Conservation (phyloP, 495 filamentous ascomycete species). For the Tuber microsphaerosporum region DNA sequence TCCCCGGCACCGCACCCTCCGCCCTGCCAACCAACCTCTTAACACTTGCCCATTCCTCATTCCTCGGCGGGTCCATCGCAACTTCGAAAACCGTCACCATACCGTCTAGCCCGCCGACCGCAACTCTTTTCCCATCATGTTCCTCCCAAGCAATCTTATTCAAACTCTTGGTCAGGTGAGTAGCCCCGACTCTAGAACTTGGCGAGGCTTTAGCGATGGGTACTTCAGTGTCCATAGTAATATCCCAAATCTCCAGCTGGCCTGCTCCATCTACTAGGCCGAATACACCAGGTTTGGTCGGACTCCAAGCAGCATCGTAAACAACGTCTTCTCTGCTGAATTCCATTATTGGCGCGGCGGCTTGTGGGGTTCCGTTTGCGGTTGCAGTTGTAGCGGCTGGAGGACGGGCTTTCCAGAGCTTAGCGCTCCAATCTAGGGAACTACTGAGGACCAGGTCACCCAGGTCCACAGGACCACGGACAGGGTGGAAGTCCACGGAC, state of each 20-base stretch:
- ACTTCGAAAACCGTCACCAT: conserved; percentile 90
- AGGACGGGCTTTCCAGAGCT: conserved; percentile 87
- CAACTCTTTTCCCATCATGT: conserved; percentile 74
- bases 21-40: conserved; percentile 73
- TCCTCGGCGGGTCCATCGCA: conserved; percentile 67
- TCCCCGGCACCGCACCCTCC: conserved; percentile 43
- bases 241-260: conserved; percentile 91
- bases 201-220: conserved; percentile 71
- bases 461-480: conserved; percentile 83
- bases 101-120: conserved; percentile 83
- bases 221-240: conserved; percentile 85
- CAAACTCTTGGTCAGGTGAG: conserved; percentile 65
- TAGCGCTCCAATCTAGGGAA: conserved; percentile 90
- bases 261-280: conserved; percentile 87
- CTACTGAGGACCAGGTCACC: conserved; percentile 83
- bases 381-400: conserved; percentile 57
- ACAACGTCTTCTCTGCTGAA: conserved; percentile 89
- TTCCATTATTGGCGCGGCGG: conserved; percentile 69
- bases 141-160: conserved; percentile 93
- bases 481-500: conserved; percentile 90
- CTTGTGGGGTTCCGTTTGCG: conserved; percentile 46
- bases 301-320: conserved; percentile 92
- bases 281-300: conserved; percentile 85
- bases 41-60: conserved; percentile 84
- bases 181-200: conserved; percentile 52